Conservation (phyloP, 106 monocot species). For the Apostasia shenzhenica region DNA sequence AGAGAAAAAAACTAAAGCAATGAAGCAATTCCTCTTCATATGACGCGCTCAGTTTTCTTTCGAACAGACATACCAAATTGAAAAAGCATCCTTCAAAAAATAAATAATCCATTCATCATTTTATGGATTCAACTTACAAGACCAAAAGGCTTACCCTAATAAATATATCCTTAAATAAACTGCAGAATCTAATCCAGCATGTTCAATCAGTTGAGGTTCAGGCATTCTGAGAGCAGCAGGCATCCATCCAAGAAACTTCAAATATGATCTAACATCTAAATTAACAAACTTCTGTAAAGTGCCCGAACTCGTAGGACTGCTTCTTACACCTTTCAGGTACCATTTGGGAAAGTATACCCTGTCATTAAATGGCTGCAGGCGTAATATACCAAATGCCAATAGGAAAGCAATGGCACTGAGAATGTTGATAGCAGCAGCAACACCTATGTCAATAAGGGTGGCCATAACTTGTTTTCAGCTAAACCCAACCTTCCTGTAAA, state of each 20-base stretch:
- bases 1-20: too few species aligned
- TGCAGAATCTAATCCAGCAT: conserved; percentile 43
- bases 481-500: too few species aligned
- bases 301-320: conserved; percentile 9
- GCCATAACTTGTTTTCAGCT: conserved; percentile 39
- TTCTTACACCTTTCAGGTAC: neutral
- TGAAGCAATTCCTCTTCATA: too few species aligned
- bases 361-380: conserved; percentile 84
- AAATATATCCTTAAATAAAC: conserved; percentile 14
- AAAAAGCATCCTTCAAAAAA: neutral
- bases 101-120: neutral
- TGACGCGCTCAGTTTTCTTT: neutral
- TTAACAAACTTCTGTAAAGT: conserved; percentile 29
- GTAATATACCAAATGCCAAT: conserved; percentile 63
- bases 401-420: conserved; percentile 64
- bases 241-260: conserved; percentile 44
- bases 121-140: too few species aligned
- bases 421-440: conserved; percentile 79
- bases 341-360: too few species aligned
- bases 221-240: conserved; percentile 49
- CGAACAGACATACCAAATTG: neutral
- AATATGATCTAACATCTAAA: conserved; percentile 37
- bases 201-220: conserved; percentile 45
- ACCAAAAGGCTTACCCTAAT: conserved; percentile 13
- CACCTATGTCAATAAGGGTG: conserved; percentile 54